Evolutionary conservation across 805 yeast species (phyloP).

Genomic region (Wickerhamomyces ciferrii): DNA sequence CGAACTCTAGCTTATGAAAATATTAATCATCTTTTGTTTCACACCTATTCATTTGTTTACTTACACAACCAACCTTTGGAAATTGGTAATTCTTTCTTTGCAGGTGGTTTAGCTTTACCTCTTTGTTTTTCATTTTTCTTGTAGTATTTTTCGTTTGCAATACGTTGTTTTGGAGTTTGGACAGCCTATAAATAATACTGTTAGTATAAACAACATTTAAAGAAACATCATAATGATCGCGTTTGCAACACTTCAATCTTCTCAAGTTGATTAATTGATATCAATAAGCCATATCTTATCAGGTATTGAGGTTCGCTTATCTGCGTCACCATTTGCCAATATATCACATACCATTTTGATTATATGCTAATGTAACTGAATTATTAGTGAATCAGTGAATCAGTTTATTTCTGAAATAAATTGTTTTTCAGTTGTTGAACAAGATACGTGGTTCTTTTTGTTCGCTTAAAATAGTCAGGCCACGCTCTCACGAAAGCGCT

Average conservation of each 20-base stretch:
- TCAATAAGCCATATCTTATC: too few relatives aligned
- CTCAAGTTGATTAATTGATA: too few relatives aligned
- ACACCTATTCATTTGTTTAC: slow-evolving; percentile 22
- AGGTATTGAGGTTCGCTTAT: too few relatives aligned
- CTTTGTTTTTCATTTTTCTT: slow-evolving; percentile 65
- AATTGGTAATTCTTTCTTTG: slow-evolving; percentile 42
- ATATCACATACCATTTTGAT: not conserved
- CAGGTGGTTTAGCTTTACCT: slow-evolving; percentile 59
- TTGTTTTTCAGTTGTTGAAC: not conserved
- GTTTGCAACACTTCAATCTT: too few relatives aligned
- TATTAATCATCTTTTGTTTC: too few relatives aligned
- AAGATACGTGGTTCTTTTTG: not conserved
- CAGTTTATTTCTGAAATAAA: too few relatives aligned
- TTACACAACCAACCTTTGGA: slow-evolving; percentile 62
- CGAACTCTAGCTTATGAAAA: too few relatives aligned
- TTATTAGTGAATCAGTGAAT: too few relatives aligned
- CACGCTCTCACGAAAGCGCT: too few relatives aligned
- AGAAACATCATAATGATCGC: too few relatives aligned
- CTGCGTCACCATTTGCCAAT: not conserved
- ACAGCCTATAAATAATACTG: slow-evolving; percentile 36
- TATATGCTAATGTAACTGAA: too few relatives aligned
- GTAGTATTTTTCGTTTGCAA: slow-evolving; percentile 81
- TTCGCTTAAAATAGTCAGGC: not conserved
- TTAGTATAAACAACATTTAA: not conserved
- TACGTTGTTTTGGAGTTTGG: slow-evolving; percentile 84